These are phyloP conservation scores for Gamarada debralockiae DNA, from an alignment of 495 filamentous ascomycete species.

Conservation along the genomic window DNA sequence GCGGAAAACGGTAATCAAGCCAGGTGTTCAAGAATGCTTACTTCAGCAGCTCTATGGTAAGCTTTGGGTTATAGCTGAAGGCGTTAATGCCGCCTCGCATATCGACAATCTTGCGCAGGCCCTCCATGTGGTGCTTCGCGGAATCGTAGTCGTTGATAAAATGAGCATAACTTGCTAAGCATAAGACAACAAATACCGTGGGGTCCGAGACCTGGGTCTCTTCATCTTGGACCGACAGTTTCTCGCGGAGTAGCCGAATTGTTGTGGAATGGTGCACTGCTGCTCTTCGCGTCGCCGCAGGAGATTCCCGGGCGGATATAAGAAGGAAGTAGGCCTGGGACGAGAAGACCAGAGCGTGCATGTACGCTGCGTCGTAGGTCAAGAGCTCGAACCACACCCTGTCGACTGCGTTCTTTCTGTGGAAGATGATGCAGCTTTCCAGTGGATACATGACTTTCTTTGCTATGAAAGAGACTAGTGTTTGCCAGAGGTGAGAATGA, in stretches of 20 bases:
- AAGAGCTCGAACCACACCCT: constrained; percentile 2
- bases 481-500: not conserved
- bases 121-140: constrained; percentile 31
- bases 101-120: constrained; percentile 31
- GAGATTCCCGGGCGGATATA: not conserved
- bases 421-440: not conserved
- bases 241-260: constrained; percentile 26
- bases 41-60: constrained; percentile 31
- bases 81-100: constrained; percentile 32
- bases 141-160: constrained; percentile 23
- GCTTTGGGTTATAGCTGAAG: constrained; percentile 25
- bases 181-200: constrained; percentile 32
- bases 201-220: constrained; percentile 26
- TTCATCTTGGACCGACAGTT: constrained; percentile 18
- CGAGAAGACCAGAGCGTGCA: not conserved
- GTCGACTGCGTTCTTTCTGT: not conserved
- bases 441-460: not conserved
- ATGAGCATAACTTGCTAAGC: constrained; percentile 28
- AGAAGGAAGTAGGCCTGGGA: not conserved
- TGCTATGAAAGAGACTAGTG: constrained; percentile 1
- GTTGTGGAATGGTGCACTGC: not conserved
- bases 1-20: no score
- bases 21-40: no score
- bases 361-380: constrained; percentile 3
- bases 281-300: not conserved